These are phyloP conservation scores for Nicotiana rustica DNA, from an alignment of 305 asterid species.

Conservation along the genomic window DNA sequence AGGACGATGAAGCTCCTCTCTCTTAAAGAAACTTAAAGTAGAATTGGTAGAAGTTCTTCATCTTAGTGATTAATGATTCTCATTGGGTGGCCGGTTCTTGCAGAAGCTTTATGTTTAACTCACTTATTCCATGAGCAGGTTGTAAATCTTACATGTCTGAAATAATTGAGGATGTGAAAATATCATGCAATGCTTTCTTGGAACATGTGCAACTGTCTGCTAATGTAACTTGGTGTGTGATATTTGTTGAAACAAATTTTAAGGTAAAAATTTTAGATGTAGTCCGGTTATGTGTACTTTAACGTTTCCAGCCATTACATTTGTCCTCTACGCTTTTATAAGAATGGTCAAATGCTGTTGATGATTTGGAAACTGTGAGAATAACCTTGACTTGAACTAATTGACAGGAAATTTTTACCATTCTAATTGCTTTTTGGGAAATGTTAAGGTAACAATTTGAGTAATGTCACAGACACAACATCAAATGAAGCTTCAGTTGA, in stretches of 20 bases:
- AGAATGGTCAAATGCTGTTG: background rate
- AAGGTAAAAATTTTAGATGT: constrained; percentile 20
- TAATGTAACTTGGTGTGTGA: constrained; percentile 19
- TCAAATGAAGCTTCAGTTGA: constrained; percentile 18
- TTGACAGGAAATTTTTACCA: background rate
- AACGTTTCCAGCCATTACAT: background rate
- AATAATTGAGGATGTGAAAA: constrained; percentile 22
- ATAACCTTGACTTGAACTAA: background rate
- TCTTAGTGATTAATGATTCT: background rate
- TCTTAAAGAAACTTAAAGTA: constrained; percentile 23
- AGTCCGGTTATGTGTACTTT: background rate
- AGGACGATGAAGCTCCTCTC: background rate
- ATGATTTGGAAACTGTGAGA: background rate
- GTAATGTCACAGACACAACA: constrained; percentile 10
- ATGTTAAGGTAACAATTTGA: background rate
- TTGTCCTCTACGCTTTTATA: background rate
- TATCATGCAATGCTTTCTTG: constrained; percentile 7
- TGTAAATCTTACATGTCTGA: background rate
- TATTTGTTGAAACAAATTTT: constrained; percentile 15
- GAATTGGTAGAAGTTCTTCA: constrained; percentile 20
- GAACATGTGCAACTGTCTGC: constrained; percentile 7
- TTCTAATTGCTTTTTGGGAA: background rate
- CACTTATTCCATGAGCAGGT: background rate
- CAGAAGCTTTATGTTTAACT: background rate
- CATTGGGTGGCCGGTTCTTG: background rate